Percentiles rank a stretch among this genome's conserved stretches.
Evolutionary conservation across 495 filamentous ascomycete genomes (phyloP).

Genomic region (Annulohypoxylon maeteangense): DNA sequence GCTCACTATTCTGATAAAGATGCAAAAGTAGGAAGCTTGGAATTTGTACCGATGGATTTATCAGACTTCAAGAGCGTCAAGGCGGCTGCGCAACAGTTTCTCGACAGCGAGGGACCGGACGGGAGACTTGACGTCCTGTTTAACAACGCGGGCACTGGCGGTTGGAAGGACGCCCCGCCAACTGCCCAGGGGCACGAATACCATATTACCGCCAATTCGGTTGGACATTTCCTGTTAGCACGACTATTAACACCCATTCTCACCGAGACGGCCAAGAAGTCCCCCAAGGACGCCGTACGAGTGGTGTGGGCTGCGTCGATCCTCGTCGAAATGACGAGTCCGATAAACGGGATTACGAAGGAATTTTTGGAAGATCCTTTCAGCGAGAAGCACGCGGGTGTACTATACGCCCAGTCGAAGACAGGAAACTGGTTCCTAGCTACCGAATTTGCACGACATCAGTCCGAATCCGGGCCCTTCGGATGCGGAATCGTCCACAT

Average conservation of each 20-base stretch:
- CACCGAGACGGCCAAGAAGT: conserved; percentile 36
- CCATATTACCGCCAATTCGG: conserved; percentile 50
- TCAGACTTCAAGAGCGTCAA: conserved; percentile 43
- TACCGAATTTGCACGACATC: conserved; percentile 44
- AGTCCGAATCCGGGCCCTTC: conserved; percentile 22
- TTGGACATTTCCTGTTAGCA: conserved; percentile 51
- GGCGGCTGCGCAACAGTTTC: conserved; percentile 25
- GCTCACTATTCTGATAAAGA: conserved; percentile 30
- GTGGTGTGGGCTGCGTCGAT: conserved; percentile 54
- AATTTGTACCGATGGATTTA: conserved; percentile 45
- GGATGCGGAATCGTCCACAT: conserved; percentile 35
- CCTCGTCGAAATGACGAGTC: conserved; percentile 44
- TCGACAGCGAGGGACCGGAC: conserved; percentile 46
- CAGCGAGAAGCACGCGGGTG: conserved; percentile 37
- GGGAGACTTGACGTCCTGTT: conserved; percentile 45
- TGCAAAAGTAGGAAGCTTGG: conserved; percentile 26
- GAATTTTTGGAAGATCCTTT: conserved; percentile 21
- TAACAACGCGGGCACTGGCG: conserved; percentile 56
- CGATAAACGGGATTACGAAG: conserved; percentile 49
- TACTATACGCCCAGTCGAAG: conserved; percentile 56
- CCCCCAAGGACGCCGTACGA: conserved; percentile 45
- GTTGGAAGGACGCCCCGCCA: conserved; percentile 30
- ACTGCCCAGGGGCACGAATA: conserved; percentile 53
- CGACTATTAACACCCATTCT: conserved; percentile 52
- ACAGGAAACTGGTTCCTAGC: conserved; percentile 53